phyloP scores from a whole-genome alignment of 805 yeast genomes.

The Kodamaea sagamina region DNA sequence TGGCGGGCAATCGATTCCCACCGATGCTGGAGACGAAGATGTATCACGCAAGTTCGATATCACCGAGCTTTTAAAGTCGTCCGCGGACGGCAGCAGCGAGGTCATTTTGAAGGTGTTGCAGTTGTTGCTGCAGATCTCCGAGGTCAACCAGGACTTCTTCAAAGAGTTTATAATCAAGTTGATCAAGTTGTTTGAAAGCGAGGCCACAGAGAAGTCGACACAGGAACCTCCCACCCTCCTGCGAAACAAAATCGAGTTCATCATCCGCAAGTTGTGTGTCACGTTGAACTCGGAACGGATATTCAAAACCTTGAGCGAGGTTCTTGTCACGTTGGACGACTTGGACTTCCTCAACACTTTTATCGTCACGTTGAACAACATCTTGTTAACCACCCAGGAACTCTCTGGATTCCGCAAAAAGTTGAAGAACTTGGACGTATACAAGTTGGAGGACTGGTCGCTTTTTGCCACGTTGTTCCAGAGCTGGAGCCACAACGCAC shows the following conservation, averaged over 20 bases:
- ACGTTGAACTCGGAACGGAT: conserved; percentile 81
- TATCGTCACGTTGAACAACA: conserved; percentile 85
- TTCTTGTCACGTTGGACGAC: conserved; percentile 54
- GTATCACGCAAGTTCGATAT: conserved; percentile 46
- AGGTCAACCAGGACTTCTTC: conserved; percentile 75
- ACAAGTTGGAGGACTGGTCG: conserved; percentile 58
- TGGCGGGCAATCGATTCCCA: conserved; percentile 16
- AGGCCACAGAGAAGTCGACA: conserved; percentile 30
- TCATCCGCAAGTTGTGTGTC: conserved; percentile 79
- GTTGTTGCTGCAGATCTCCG: conserved; percentile 72
- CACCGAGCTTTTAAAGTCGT: conserved; percentile 73
- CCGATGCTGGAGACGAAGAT: conserved; percentile 18
- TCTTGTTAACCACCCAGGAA: conserved; percentile 83
- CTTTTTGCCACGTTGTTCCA: conserved; percentile 76
- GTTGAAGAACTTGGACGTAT: conserved; percentile 54
- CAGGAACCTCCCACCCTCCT: conserved; percentile 49
- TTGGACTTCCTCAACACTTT: conserved; percentile 73
- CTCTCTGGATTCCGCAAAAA: conserved; percentile 67
- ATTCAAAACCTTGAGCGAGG: conserved; percentile 76
- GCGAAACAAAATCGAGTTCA: conserved; percentile 64
- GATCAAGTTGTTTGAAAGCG: conserved; percentile 67
- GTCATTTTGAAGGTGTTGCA: conserved; percentile 75
- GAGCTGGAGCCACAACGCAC: conserved; percentile 91
- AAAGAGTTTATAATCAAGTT: conserved; percentile 72
- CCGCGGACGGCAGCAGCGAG: conserved; percentile 67